phyloP scores from a whole-genome alignment of 129 eudicot genomes.

The Ambrosia trifida region DNA sequence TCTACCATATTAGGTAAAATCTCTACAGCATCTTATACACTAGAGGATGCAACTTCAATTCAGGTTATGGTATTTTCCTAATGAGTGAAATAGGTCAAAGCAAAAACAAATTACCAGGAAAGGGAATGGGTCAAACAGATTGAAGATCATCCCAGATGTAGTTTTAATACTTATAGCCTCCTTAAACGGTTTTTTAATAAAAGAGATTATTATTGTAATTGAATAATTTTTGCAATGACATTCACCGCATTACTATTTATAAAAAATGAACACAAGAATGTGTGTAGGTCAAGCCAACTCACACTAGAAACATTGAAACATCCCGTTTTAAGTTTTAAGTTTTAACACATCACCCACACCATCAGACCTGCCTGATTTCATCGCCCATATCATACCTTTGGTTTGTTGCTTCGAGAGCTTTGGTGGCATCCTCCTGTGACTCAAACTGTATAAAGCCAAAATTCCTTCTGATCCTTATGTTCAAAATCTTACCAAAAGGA shows the following conservation, averaged over 20 bases:
- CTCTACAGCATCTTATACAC: background rate
- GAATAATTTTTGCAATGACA: background rate
- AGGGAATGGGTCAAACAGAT: background rate
- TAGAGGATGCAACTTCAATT: background rate
- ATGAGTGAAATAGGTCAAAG: background rate
- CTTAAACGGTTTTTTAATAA: too few species aligned
- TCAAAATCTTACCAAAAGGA: slow-evolving; percentile 76
- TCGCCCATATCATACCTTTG: slow-evolving; percentile 45
- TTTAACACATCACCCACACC: background rate
- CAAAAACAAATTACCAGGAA: background rate
- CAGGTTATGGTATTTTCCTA: background rate
- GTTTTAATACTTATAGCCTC: background rate
- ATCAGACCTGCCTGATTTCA: too few species aligned
- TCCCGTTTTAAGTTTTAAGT: too few species aligned
- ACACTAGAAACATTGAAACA: too few species aligned
- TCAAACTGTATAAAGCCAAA: slow-evolving; percentile 88
- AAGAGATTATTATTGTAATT: too few species aligned
- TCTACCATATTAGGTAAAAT: background rate
- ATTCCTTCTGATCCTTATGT: slow-evolving; percentile 79
- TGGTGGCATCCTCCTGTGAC: slow-evolving; percentile 81
- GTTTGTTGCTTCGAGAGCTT: slow-evolving; percentile 80
- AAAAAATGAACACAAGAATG: too few species aligned
- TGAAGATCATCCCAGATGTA: background rate
- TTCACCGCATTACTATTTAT: background rate
- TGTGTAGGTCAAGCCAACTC: too few species aligned